Evolutionary conservation across 345 rosid genomes (phyloP), one percentile per base, ranked within the genome.

Genomic region (Dipteronia dyeriana): DNA sequence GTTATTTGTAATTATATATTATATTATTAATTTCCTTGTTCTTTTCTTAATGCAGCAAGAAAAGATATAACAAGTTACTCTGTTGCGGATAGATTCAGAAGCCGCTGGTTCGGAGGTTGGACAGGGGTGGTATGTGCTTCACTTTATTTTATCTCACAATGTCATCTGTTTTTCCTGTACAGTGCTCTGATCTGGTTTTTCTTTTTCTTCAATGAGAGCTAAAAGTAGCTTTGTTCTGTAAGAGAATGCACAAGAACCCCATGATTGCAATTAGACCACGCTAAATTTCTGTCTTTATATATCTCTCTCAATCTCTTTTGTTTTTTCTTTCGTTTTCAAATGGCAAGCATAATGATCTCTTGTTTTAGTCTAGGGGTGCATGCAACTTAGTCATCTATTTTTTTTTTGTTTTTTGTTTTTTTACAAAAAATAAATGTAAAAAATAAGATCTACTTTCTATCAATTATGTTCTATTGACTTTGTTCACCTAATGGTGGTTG

Each of bases 31-130:
- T 16, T 45, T 59, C 63, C n/a, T 64, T 16, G 13, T 22, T 41
- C 20, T 19, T 64, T n/a, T 54, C 73, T 68, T 57, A 47, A 16
- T 69, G 74, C 84, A 77, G 86, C 49, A 71, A 79, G 51, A 75
- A 71, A 76, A 74, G 72, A 75, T 72, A 61, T 39, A 41, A 43
- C 20, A 64, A 63, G 20, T 17, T 71, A 38, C 79, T 29, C 26
- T 47, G 66, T 61, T 70, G 56, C 71, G 19, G 75, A 78, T 54
- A 76, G 79, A 78, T 84, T 78, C 68, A 75, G 66, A 67, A 82
- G 89, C 77, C 76, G 84, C 69, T 81, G 86, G 86, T 78, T 85
- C 14, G 86, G 88, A 72, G 84, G 87, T 75, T 84, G 86, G 89
- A 45, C 75, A 6, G 75, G 57, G 4, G 70, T 84, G 86, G 89